Base-by-base conservation (phyloP, 352 stramenopile species). In the Phytopythium cucurbitacearum region DNA sequence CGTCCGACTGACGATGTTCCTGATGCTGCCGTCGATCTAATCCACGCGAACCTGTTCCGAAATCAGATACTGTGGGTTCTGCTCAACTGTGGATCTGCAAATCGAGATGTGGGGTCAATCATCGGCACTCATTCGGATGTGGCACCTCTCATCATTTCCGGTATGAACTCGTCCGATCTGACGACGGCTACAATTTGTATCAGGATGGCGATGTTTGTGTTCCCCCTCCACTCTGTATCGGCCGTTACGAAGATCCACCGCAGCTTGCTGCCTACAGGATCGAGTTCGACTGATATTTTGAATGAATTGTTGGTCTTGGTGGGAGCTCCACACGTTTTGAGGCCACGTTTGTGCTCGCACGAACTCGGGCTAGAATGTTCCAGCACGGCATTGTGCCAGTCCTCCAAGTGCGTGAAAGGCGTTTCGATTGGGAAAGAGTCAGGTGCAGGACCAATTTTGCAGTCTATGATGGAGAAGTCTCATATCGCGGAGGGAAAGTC, bases 1-100 rank as follows among this genome's bases (percentile, higher is more conserved):
- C 54, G 51, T 53, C 11, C 44, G 5, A 21, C 40, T 39, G 40
- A 44, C 13, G 5, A 38, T 15, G 16, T 15, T 16, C 48, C 40
- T 40, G 36, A 37, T 11, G 42, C 51, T 32, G 11, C 48, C 36
- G 6, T 71, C 2, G 59, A 81, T 6, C 36, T 40, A 3, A 34
- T 78, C 0, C 72, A 85, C 15, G 65, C 66, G 1, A 78, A 91
- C 32, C 75, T 91, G 8, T 91, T 87, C 50, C 56, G 67, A 12
- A 94, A 95, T 46, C 85, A 95, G 61, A 57, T 91, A 7, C 44
- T 94, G 11, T 87, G 79, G 64, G 80, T 91, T 33, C 64, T 95
- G 11, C 57, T 91, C 4, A 68, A 60, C 5, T 95, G 85, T 48
- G 82, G 83, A 0, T 90, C 82, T 7, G 69, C 73, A 6, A 75